A percentile compares a stretch with the other conserved stretches of the same genome.
Conservation (phyloP, 805 yeast species). For the Candida berthetii region DNA sequence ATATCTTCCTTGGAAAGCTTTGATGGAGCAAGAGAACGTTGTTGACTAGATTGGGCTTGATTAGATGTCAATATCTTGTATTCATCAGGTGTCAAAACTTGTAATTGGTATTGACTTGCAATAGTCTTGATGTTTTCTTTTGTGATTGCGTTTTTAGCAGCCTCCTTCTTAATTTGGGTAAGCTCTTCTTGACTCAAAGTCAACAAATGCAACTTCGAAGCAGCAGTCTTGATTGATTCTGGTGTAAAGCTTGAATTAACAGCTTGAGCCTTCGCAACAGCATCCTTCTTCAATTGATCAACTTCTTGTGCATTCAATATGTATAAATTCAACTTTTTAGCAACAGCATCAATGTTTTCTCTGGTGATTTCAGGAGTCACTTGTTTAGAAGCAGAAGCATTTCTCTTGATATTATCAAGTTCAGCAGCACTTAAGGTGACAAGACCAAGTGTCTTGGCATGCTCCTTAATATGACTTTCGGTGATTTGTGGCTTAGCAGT, state of each 20-base stretch:
- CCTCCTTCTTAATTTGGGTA: not conserved
- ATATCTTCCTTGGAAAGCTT: constrained; percentile 6
- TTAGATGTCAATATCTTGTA: constrained; percentile 11
- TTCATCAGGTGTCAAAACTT: constrained; percentile 16
- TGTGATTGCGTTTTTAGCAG: constrained; percentile 1
- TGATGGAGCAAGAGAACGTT: constrained; percentile 2
- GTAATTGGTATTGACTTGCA: constrained; percentile 10
- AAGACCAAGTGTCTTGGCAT: not conserved
- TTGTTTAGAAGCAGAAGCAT: not conserved
- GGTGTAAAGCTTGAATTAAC: not conserved
- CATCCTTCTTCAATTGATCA: not conserved
- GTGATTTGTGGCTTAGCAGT: not conserved
- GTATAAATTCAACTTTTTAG: constrained; percentile 12
- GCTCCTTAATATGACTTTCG: not conserved
- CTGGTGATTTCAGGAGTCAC: constrained; percentile 1
- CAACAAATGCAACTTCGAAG: not conserved
- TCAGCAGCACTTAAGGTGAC: not conserved
- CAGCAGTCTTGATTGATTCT: not conserved
- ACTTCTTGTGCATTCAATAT: constrained; percentile 15
- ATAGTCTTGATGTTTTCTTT: constrained; percentile 7
- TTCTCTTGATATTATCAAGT: not conserved
- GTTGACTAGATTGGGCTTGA: not conserved
- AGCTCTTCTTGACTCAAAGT: not conserved
- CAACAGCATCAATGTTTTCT: constrained; percentile 8
- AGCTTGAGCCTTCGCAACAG: not conserved